Conservation (phyloP, 805 yeast species). For the Yueomyces sp. region DNA sequence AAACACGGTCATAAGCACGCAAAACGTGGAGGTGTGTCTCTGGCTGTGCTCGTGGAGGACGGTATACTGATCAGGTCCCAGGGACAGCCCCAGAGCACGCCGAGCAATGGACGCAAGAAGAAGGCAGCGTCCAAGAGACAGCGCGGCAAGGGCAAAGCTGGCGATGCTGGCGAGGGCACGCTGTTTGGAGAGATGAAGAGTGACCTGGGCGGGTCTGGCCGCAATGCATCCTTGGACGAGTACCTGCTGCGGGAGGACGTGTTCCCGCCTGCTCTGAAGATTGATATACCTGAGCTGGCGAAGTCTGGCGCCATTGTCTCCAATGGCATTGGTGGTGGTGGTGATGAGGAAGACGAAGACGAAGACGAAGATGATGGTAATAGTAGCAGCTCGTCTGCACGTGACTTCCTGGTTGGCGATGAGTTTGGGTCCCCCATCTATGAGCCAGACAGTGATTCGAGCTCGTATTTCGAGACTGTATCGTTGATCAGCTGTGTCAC, state of each 20-base stretch:
- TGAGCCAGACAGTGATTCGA: not conserved
- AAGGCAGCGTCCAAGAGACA: not conserved
- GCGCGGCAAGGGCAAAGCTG: not conserved
- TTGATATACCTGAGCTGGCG: not conserved
- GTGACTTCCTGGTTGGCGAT: not conserved
- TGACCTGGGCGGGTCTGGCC: slow-evolving; percentile 3
- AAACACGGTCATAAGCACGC: too few relatives aligned
- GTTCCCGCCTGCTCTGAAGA: not conserved
- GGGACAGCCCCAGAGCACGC: slow-evolving; percentile 3
- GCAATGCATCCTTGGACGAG: not conserved
- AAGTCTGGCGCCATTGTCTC: not conserved
- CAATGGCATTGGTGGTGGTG: not conserved
- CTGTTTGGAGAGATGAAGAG: not conserved
- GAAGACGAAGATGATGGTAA: slow-evolving; percentile 2
- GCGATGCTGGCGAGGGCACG: not conserved
- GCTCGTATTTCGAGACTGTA: slow-evolving; percentile 17
- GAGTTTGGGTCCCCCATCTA: not conserved
- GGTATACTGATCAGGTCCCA: slow-evolving; percentile 26
- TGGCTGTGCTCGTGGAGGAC: slow-evolving; percentile 16
- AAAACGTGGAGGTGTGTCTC: too few relatives aligned
- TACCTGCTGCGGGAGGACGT: not conserved
- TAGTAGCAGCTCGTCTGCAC: too few relatives aligned
- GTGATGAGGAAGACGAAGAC: not conserved
- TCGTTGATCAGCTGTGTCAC: slow-evolving; percentile 26
- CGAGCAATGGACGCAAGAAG: slow-evolving; percentile 4